A percentile compares a stretch with the other conserved stretches of the same genome.
phyloP scores from a whole-genome alignment of 73 alveolate species.

The Tetrahymena malaccensis region DNA sequence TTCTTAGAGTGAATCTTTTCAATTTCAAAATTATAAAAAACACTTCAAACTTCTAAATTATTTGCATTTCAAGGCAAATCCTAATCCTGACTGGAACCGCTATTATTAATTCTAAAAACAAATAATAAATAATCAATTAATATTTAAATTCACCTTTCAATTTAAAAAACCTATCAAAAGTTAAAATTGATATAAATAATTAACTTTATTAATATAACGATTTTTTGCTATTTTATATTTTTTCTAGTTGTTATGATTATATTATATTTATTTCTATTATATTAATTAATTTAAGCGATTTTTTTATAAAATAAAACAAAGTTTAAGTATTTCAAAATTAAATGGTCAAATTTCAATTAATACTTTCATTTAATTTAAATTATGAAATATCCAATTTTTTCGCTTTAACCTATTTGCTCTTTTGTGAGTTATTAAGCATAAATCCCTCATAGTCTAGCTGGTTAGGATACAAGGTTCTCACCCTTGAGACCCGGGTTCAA shows the following conservation, averaged over 20 bases:
- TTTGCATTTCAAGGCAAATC: neutral
- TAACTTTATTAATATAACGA: too few species aligned
- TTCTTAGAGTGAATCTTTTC: neutral
- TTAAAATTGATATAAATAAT: too few species aligned
- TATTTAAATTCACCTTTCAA: neutral
- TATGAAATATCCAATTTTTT: neutral
- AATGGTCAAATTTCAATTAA: neutral
- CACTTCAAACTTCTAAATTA: neutral
- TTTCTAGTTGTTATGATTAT: too few species aligned
- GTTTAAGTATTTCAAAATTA: neutral
- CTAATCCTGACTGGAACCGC: neutral
- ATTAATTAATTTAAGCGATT: too few species aligned
- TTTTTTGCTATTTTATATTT: too few species aligned
- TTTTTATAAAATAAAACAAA: too few species aligned
- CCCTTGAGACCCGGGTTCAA: slow-evolving; percentile 4
- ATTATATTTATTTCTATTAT: too few species aligned
- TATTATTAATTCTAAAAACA: neutral
- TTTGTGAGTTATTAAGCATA: neutral
- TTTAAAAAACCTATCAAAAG: neutral
- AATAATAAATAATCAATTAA: neutral
- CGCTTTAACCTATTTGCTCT: neutral
- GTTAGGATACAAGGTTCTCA: slow-evolving; percentile 1
- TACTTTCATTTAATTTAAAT: neutral
- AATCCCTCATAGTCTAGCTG: neutral
- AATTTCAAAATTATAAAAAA: neutral